phyloP scores from a whole-genome alignment of 2,329 filamentous ascomycete species.

The Zasmidium angulare region DNA sequence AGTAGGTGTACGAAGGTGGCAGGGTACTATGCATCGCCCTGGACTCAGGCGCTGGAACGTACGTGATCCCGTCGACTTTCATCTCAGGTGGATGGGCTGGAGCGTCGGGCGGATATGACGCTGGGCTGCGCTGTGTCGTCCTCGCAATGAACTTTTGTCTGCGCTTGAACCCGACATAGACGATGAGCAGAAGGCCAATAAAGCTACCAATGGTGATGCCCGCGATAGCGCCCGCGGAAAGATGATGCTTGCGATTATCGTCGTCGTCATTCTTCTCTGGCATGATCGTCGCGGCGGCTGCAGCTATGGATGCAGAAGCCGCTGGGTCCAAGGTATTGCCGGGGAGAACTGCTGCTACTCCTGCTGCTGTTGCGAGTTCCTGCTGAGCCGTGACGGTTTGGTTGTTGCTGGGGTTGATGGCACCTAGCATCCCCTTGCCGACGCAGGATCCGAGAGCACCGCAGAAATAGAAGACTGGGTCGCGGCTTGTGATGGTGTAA shows the following conservation, averaged over 20 bases:
- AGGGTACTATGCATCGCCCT: neutral
- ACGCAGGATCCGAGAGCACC: slow-evolving; percentile 65
- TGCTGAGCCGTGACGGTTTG: slow-evolving; percentile 27
- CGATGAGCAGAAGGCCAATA: neutral
- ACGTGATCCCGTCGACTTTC: slow-evolving; percentile 3
- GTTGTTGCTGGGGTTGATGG: slow-evolving; percentile 60
- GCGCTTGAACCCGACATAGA: neutral
- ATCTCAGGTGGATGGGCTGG: slow-evolving; percentile 1
- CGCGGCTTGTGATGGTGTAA: slow-evolving; percentile 56
- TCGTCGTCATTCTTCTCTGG: neutral
- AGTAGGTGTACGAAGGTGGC: neutral
- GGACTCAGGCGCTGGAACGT: slow-evolving; percentile 1
- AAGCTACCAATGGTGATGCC: neutral
- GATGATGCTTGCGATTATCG: neutral
- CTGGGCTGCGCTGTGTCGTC: neutral
- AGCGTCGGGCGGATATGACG: neutral
- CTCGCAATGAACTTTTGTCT: too few relatives aligned
- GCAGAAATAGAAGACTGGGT: slow-evolving; percentile 70
- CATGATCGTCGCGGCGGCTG: neutral
- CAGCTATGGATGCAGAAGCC: slow-evolving; percentile 5
- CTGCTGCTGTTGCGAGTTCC: slow-evolving; percentile 16
- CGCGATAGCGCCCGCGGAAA: neutral
- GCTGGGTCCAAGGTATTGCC: slow-evolving; percentile 1
- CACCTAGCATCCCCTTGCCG: slow-evolving; percentile 68
- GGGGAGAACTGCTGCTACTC: slow-evolving; percentile 1